Percentiles rank a stretch among this genome's conserved stretches.
phyloP scores from a whole-genome alignment of 1,284 basidiomycete genomes.

The Boletellus sp. region DNA sequence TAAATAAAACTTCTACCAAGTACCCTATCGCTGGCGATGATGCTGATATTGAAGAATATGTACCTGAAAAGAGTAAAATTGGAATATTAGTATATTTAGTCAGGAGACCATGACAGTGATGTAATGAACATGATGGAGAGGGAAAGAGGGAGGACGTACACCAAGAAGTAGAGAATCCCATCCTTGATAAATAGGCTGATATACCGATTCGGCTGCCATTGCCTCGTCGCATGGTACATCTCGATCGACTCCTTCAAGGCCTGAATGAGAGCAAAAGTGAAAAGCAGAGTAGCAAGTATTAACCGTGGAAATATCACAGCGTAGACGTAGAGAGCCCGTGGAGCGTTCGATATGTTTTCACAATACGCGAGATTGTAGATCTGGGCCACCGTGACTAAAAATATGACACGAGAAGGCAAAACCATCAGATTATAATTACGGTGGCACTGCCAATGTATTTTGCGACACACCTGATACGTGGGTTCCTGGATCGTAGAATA shows the following conservation, averaged over 20 bases:
- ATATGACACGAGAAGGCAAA: neutral
- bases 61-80: too few species aligned
- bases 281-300: neutral
- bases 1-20: too few species aligned
- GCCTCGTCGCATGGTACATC: neutral
- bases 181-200: neutral
- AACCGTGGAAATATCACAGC: neutral
- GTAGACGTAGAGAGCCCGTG: neutral
- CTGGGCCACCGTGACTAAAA: neutral
- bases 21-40: too few species aligned
- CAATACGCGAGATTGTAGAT: neutral
- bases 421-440: too few species aligned
- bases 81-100: too few species aligned
- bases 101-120: neutral
- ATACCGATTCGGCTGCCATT: neutral
- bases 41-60: too few species aligned
- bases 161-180: neutral
- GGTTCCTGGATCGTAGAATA: neutral
- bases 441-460: too few species aligned
- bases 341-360: neutral
- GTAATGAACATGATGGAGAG: neutral
- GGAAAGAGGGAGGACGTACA: neutral
- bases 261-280: neutral
- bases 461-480: neutral
- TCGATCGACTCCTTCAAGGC: neutral